Evolutionary conservation across 768 basidiomycete species (phyloP), one percentile per base, ranked within the genome.

Genomic region (Boletus sp.): DNA sequence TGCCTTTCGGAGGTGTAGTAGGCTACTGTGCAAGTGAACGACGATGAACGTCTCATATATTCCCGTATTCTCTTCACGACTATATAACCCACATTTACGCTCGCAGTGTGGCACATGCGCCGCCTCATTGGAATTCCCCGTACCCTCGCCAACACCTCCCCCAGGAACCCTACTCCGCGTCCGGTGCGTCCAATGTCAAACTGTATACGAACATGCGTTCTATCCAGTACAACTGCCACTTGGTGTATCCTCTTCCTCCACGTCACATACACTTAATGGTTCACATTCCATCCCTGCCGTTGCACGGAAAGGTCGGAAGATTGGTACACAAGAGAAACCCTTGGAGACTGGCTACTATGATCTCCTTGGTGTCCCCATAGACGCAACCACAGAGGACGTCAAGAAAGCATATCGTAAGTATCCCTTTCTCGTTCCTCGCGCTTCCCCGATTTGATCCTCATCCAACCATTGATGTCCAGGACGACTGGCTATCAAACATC

Each of bases 341-440:
- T 75, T 96, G 37, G 93, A 96, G 67, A 94, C 89, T 1, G 86
- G 81, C n/a, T 95, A 94, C 73, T 96, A 95, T 65, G 92, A 96
- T 67, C 79, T 90, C 20, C 78, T 95, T 6, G 90, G 89, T 7
- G 81, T 95, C 1, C 72, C 87, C 0, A 78, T 89, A 17, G 81
- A 84, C 59, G 92, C 92, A 7, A 85, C 86, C 15, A 80, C 81
- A 5, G 92, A 93, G 17, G 93, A 95, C 48, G 80, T 96, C 69
- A 95, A 95, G 80, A 94, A 90, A 69, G 89, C 94, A 2, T 95
- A 96, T 74, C 84, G 94, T 87, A 66, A 58, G 77, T 55, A 7
- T 44, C 17, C 1, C 6, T 39, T 12, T 9, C n/a, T 41, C 0
- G 5, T 15, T 24, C 14, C 9, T 9, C 28, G 12, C 33, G 3